These are phyloP conservation scores for Verticillium dahliae DNA, from an alignment of 2,329 filamentous ascomycete species.

Conservation along the genomic window DNA sequence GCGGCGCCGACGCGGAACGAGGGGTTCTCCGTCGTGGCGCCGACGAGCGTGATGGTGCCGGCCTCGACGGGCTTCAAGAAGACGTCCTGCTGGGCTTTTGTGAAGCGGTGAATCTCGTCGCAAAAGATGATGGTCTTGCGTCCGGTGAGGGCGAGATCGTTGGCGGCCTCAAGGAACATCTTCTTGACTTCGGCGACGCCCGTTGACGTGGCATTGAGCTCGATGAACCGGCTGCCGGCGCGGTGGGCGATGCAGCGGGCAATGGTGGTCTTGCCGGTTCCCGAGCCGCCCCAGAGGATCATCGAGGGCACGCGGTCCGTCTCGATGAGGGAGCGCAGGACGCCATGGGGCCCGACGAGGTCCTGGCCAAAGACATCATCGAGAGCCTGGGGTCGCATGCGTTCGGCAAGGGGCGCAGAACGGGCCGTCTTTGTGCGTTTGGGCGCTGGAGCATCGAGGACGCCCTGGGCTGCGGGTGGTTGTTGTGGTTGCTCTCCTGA, in stretches of 20 bases:
- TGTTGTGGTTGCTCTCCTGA: neutral
- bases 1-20: slow-evolving; percentile 89
- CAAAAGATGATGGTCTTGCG: slow-evolving; percentile 95
- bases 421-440: slow-evolving; percentile 66
- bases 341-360: slow-evolving; percentile 76
- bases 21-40: slow-evolving; percentile 94
- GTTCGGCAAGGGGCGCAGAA: slow-evolving; percentile 81
- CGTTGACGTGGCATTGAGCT: slow-evolving; percentile 88
- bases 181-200: slow-evolving; percentile 90
- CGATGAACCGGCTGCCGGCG: slow-evolving; percentile 80
- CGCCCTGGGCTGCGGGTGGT: neutral
- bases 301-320: slow-evolving; percentile 83
- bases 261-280: slow-evolving; percentile 86
- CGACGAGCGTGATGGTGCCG: slow-evolving; percentile 85
- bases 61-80: slow-evolving; percentile 89
- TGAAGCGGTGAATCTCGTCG: slow-evolving; percentile 92
- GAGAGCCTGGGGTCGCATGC: slow-evolving; percentile 79
- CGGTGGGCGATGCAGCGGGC: slow-evolving; percentile 81
- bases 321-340: slow-evolving; percentile 81
- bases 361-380: slow-evolving; percentile 90
- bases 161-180: slow-evolving; percentile 77
- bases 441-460: slow-evolving; percentile 29
- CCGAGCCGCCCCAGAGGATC: slow-evolving; percentile 84
- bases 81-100: slow-evolving; percentile 88
- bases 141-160: slow-evolving; percentile 73